phyloP scores from a whole-genome alignment of 768 basidiomycete genomes.

The Kockovaella imperatae region DNA sequence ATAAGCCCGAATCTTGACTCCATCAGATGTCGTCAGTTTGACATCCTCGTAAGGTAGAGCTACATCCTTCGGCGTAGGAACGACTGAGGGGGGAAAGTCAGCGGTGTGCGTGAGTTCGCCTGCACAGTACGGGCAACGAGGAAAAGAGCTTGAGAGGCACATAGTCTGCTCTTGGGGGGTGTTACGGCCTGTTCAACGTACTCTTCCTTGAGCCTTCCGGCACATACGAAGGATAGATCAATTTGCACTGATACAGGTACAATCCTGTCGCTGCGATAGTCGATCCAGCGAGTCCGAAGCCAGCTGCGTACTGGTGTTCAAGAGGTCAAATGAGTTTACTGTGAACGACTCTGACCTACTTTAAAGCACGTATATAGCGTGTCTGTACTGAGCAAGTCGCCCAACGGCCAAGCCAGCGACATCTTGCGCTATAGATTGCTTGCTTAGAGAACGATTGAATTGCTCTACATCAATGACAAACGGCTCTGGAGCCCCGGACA shows the following conservation, averaged over 20 bases:
- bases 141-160: background rate
- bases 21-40: slow-evolving; percentile 63
- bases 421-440: too few species aligned
- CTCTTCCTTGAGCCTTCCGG: slow-evolving; percentile 72
- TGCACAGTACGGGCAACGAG: background rate
- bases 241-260: slow-evolving; percentile 74
- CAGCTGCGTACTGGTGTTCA: slow-evolving; percentile 23
- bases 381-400: too few species aligned
- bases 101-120: background rate
- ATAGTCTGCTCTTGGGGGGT: background rate
- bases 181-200: slow-evolving; percentile 37
- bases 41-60: slow-evolving; percentile 70
- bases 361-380: background rate
- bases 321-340: too few species aligned
- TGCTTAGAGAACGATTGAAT: too few species aligned
- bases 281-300: slow-evolving; percentile 13
- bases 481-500: too few species aligned
- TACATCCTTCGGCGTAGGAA: slow-evolving; percentile 61
- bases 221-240: slow-evolving; percentile 83
- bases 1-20: slow-evolving; percentile 65
- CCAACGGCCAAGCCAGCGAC: too few species aligned
- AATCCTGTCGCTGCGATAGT: slow-evolving; percentile 50
- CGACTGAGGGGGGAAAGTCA: slow-evolving; percentile 49
- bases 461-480: too few species aligned
- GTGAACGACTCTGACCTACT: background rate